Evolutionary conservation across 129 eudicot species (phyloP), one percentile per base, ranked within the genome.

Genomic region (Chrysanthemum seticuspe): DNA sequence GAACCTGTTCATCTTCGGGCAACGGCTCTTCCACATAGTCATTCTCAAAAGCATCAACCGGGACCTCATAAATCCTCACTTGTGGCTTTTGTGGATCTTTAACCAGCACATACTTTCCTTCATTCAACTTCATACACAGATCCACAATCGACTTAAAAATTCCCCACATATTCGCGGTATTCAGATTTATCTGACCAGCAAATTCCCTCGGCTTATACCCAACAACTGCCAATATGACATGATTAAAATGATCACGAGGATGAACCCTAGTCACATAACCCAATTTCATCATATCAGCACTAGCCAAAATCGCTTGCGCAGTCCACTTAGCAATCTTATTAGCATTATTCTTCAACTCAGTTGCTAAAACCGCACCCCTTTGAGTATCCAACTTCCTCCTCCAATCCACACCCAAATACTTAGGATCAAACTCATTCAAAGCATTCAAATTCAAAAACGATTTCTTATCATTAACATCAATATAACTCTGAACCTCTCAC

Each of bases 231-330:
- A 91, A 68, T 49, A 88, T 88, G 21, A 88, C 97, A 83, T 91
- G 97, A 66, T 91, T 91, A 31, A 88, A 91, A 85, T 91, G 97
- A 83, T 88, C 97, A 29, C 97, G 81, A 11, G 97, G 97, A 72
- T 91, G 97, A 79, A 91, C 93, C 83, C 96, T 83, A 0, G 96
- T 88, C 9, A 88, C 97, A 58, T 91, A 91, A 0, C 97, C 93
- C 76, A 88, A 74, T 48, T 91, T 91, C 97, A 91, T 91, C 96
- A 88, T 84, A 87, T 91, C 97, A 1, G 97, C 97, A 72, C 87
- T 81, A 5, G 85, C 91, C 80, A 88, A 80, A 6, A 91, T 77
- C 1, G 97, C 85, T 68, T 91, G 96, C 0, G 93, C 91, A 1
- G 96, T 88, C 97, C 97, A 91, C 59, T 88, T 91, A 0, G 97